A percentile compares a stretch with the other conserved stretches of the same genome.
phyloP scores from a whole-genome alignment of 2,329 filamentous ascomycete species.

The Penicillium sp. region DNA sequence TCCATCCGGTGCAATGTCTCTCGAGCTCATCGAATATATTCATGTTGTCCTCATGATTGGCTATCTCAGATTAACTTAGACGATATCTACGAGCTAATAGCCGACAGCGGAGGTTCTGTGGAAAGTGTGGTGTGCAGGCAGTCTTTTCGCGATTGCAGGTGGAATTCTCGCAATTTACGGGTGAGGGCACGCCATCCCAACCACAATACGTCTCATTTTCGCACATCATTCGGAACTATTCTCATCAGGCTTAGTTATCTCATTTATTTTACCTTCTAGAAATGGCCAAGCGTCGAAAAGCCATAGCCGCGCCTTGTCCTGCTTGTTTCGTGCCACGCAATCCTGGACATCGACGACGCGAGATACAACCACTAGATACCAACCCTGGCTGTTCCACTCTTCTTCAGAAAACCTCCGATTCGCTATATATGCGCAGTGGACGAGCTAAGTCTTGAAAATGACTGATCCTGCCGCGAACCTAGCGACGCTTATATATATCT shows the following conservation, averaged over 20 bases:
- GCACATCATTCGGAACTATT: not conserved
- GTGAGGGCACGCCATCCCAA: slow-evolving; percentile 11
- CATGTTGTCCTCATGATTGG: not conserved
- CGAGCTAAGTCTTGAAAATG: not conserved
- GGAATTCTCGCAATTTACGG: slow-evolving; percentile 7
- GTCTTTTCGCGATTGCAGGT: slow-evolving; percentile 1
- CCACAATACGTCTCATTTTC: not conserved
- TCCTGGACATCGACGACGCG: slow-evolving; percentile 10
- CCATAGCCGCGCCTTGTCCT: not conserved
- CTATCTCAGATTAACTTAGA: not conserved
- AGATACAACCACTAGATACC: slow-evolving; percentile 4
- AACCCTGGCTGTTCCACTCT: slow-evolving; percentile 2
- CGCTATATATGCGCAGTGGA: not conserved
- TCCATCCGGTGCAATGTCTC: not conserved
- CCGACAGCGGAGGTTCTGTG: not conserved
- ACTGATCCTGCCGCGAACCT: not conserved
- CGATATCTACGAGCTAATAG: not conserved
- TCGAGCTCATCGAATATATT: not conserved
- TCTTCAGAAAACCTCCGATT: not conserved
- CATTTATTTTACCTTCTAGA: not conserved
- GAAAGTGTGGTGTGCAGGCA: not conserved
- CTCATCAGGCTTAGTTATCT: not conserved
- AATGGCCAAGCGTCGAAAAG: not conserved
- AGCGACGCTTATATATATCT: slow-evolving; percentile 17
- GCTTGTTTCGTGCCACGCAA: slow-evolving; percentile 7